phyloP scores from a whole-genome alignment of 2,329 filamentous ascomycete species.

The Pseudocercospora pini-densiflorae region DNA sequence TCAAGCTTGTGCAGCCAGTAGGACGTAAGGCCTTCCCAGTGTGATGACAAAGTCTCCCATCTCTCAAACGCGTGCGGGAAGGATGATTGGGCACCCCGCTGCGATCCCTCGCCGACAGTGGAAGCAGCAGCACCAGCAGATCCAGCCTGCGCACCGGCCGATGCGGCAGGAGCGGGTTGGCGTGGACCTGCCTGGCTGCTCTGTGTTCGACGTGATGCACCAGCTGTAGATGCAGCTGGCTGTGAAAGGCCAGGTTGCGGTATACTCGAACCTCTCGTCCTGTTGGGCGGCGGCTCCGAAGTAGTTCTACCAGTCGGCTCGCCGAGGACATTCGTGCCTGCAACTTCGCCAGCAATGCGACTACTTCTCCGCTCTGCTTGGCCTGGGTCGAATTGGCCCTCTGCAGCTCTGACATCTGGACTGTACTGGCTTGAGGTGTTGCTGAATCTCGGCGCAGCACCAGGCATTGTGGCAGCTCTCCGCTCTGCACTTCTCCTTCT shows the following conservation, averaged over 20 bases:
- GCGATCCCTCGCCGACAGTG: conserved; percentile 23
- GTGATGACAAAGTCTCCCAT: conserved; percentile 95
- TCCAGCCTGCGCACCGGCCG: conserved; percentile 24
- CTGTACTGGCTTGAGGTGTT: conserved; percentile 37
- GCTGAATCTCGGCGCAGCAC: conserved; percentile 30
- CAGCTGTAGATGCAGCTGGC: conserved; percentile 24
- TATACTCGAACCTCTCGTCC: conserved; percentile 29
- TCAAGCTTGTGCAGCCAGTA: conserved; percentile 96
- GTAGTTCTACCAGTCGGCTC: conserved; percentile 38
- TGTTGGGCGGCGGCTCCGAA: conserved; percentile 26
- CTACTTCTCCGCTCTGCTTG: conserved; percentile 27
- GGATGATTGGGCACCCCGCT: conserved; percentile 57
- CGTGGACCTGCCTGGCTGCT: conserved; percentile 30
- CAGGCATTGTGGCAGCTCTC: conserved; percentile 52
- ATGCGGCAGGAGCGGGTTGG: conserved; percentile 29
- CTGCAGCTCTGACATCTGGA: conserved; percentile 31
- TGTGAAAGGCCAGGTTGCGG: conserved; percentile 31
- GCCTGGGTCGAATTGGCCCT: conserved; percentile 32
- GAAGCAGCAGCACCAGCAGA: conserved; percentile 23
- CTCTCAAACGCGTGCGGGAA: conserved; percentile 98
- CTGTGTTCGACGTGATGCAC: conserved; percentile 31
- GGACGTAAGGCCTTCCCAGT: conserved; percentile 96
- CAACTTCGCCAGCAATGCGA: conserved; percentile 35
- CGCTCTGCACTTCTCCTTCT: conserved; percentile 61
- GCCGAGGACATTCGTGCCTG: conserved; percentile 38